A percentile compares a stretch with the other conserved stretches of the same genome.
Evolutionary conservation across 169 alveolate genomes (phyloP).

Genomic region (Amoebophrya sp.): DNA sequence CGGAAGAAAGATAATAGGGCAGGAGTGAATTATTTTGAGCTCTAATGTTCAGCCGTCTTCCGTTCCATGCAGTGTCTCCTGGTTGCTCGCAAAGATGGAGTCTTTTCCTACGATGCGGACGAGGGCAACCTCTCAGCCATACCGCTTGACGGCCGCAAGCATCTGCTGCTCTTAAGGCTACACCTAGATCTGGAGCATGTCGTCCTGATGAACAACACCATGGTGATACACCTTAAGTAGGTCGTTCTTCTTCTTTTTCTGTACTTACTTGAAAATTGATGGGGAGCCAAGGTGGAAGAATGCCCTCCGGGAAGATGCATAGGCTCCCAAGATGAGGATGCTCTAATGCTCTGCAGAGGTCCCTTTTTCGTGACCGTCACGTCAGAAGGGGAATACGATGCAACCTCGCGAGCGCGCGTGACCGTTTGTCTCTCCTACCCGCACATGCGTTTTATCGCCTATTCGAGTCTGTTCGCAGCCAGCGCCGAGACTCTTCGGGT

Average conservation of each 20-base stretch:
- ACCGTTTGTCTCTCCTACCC: slow-evolving; percentile 11
- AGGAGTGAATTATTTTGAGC: no score
- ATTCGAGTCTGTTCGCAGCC: background rate
- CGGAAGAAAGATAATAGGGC: no score
- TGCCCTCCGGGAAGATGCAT: no score
- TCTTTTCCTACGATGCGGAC: background rate
- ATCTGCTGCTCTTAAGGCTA: background rate
- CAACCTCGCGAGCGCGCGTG: background rate
- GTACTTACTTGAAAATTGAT: no score
- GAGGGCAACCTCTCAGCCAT: slow-evolving; percentile 13
- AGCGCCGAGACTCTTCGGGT: background rate
- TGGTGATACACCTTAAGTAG: no score
- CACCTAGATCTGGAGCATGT: no score
- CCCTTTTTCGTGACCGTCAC: background rate
- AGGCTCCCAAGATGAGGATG: no score
- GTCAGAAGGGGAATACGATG: background rate
- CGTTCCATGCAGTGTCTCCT: background rate
- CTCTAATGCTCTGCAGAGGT: no score
- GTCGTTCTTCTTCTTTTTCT: no score
- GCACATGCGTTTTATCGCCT: slow-evolving; percentile 2
- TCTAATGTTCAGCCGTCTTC: background rate
- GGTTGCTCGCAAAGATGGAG: background rate
- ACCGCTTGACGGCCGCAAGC: background rate
- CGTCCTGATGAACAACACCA: no score
- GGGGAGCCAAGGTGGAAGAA: no score